Conservation (phyloP, 2,329 filamentous ascomycete species). For the Penicillium paneum region DNA sequence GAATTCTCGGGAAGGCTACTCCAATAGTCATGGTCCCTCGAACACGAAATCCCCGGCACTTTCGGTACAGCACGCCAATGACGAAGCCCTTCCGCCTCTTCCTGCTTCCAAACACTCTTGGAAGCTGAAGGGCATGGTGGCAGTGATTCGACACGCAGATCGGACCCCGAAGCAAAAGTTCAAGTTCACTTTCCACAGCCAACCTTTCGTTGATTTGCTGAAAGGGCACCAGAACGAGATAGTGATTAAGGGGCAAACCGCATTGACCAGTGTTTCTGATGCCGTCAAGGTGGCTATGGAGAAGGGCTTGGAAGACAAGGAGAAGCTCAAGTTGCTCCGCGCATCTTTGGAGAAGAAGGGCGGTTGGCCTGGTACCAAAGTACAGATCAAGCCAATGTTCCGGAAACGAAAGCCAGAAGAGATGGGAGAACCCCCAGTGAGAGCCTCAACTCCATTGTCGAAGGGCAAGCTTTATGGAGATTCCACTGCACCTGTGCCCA, state of each 20-base stretch:
- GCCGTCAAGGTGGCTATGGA: constrained; percentile 79
- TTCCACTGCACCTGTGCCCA: constrained; percentile 18
- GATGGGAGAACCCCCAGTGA: constrained; percentile 31
- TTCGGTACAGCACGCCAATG: constrained; percentile 24
- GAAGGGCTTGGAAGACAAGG: constrained; percentile 76
- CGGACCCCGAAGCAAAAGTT: constrained; percentile 98
- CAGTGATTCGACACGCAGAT: constrained; percentile 93
- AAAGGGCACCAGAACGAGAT: constrained; percentile 97
- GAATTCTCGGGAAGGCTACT: constrained; percentile 23
- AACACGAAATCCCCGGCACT: constrained; percentile 27
- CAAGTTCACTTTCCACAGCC: constrained; percentile 97
- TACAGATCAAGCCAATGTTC: constrained; percentile 99
- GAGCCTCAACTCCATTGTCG: constrained; percentile 11
- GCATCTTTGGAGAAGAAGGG: constrained; percentile 91
- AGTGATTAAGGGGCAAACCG: constrained; percentile 84
- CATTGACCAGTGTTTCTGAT: constrained; percentile 80
- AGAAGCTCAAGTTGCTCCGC: constrained; percentile 79
- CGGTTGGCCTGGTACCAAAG: constrained; percentile 90
- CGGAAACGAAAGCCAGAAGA: constrained; percentile 75
- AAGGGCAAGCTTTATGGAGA: constrained; percentile 19
- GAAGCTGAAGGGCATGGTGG: constrained; percentile 97
- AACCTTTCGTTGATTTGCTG: constrained; percentile 89
- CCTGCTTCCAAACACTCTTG: constrained; percentile 85
- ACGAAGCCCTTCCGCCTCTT: constrained; percentile 47
- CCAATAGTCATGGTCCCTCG: constrained; percentile 22